These are phyloP conservation scores for Porcisia deanei DNA, from an alignment of 208 protist species.

Conservation along the genomic window DNA sequence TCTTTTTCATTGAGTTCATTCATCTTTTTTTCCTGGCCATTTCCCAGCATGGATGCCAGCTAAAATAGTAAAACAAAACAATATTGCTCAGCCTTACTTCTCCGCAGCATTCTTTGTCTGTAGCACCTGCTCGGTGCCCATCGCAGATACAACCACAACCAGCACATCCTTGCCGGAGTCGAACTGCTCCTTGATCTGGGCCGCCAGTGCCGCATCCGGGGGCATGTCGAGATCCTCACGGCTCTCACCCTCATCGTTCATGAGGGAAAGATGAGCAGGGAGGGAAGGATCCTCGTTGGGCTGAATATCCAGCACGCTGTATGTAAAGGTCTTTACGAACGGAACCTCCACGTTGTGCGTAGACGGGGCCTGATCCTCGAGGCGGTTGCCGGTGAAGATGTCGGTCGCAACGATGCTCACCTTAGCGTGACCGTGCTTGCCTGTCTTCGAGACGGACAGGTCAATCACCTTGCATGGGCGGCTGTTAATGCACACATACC, in stretches of 20 bases:
- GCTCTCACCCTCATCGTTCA: conserved; percentile 93
- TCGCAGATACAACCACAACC: conserved; percentile 93
- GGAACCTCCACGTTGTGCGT: conserved; percentile 98
- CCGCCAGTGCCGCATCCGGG: conserved; percentile 86
- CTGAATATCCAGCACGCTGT: conserved; percentile 94
- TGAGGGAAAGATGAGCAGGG: conserved; percentile 83
- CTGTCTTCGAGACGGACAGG: conserved; percentile 98
- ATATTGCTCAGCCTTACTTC: conserved; percentile 36
- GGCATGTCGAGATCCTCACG: conserved; percentile 96
- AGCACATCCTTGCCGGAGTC: conserved; percentile 94
- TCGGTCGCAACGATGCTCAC: conserved; percentile 97
- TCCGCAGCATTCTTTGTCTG: conserved; percentile 92
- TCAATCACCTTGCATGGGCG: conserved; percentile 98
- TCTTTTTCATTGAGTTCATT: too few species aligned
- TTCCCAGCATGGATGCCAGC: too few species aligned
- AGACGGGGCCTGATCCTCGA: conserved; percentile 97
- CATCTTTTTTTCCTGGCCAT: too few species aligned
- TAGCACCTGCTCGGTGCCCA: conserved; percentile 95
- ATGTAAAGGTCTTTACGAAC: conserved; percentile 95
- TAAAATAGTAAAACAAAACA: neutral
- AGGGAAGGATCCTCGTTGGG: conserved; percentile 85
- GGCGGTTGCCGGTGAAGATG: conserved; percentile 98
- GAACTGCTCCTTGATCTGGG: conserved; percentile 92
- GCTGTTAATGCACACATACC: conserved; percentile 88
- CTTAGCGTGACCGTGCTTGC: conserved; percentile 99